A percentile compares a stretch with the other conserved stretches of the same genome.
Conservation (phyloP, 2,329 filamentous ascomycete genomes). For the Aspergillus clavatus region DNA sequence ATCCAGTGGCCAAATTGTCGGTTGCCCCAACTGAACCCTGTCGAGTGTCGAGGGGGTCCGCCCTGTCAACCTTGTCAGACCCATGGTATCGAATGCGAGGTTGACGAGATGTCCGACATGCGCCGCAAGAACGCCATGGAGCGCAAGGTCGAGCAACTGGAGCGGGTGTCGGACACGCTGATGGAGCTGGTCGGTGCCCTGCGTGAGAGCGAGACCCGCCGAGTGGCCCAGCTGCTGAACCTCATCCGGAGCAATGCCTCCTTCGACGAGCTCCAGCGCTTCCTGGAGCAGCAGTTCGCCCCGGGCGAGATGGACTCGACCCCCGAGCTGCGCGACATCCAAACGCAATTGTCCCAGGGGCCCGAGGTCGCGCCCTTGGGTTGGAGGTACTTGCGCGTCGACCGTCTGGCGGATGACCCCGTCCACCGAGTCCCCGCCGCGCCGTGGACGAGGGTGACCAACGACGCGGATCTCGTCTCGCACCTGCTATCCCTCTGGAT, state of each 20-base stretch:
- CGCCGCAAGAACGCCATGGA: slow-evolving; percentile 24
- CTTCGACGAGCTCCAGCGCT: slow-evolving; percentile 18
- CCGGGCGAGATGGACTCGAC: slow-evolving; percentile 9
- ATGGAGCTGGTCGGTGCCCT: slow-evolving; percentile 17
- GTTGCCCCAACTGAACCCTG: background rate
- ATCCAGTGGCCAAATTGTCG: background rate
- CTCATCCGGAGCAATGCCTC: slow-evolving; percentile 24
- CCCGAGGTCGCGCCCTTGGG: slow-evolving; percentile 1
- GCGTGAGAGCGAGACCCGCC: slow-evolving; percentile 15
- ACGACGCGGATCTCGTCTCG: slow-evolving; percentile 29
- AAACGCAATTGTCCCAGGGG: slow-evolving; percentile 4
- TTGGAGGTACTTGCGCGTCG: slow-evolving; percentile 20
- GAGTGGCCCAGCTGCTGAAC: slow-evolving; percentile 19
- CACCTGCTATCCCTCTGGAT: slow-evolving; percentile 32
- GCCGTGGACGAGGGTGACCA: slow-evolving; percentile 32
- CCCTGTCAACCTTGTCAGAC: slow-evolving; percentile 26
- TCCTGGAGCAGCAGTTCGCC: slow-evolving; percentile 16
- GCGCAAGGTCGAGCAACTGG: slow-evolving; percentile 19
- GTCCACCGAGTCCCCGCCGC: slow-evolving; percentile 24
- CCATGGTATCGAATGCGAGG: slow-evolving; percentile 22
- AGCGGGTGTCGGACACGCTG: slow-evolving; percentile 15
- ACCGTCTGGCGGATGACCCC: slow-evolving; percentile 23
- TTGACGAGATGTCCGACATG: slow-evolving; percentile 26
- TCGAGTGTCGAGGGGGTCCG: slow-evolving; percentile 26
- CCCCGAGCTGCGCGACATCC: slow-evolving; percentile 15